A percentile compares a stretch with the other conserved stretches of the same genome.
Evolutionary conservation across 75 land plant genomes (phyloP).

Genomic region (Azolla pinnata): DNA sequence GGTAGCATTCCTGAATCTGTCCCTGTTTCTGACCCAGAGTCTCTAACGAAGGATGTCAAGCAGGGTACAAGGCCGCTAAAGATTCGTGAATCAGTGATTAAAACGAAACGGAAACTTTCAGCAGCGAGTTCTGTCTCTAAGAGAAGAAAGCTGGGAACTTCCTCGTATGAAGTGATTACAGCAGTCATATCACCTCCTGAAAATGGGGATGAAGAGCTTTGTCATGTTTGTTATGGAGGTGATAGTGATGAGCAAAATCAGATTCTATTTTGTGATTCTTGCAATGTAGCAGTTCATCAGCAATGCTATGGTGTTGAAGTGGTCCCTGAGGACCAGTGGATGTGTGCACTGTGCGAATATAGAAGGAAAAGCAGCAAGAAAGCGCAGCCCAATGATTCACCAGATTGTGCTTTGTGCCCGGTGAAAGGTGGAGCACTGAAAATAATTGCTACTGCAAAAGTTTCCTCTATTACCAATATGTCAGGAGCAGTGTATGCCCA

Average conservation of each 20-base stretch:
- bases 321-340: constrained; percentile 49
- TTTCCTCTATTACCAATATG: background rate
- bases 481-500: constrained; percentile 45
- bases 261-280: constrained; percentile 52
- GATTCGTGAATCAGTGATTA: constrained; percentile 2
- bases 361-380: background rate
- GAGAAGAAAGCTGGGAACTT: constrained; percentile 56
- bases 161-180: constrained; percentile 46
- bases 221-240: constrained; percentile 50
- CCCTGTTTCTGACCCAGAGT: background rate
- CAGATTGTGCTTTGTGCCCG: constrained; percentile 68
- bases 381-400: constrained; percentile 1
- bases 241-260: constrained; percentile 30
- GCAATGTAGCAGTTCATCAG: constrained; percentile 71
- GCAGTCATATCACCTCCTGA: constrained; percentile 30
- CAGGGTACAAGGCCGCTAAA: constrained; percentile 7
- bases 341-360: constrained; percentile 47
- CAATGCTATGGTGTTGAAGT: constrained; percentile 72
- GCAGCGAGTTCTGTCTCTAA: constrained; percentile 48
- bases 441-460: constrained; percentile 21
- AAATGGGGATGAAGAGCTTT: constrained; percentile 31
- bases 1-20: background rate
- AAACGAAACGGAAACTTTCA: constrained; percentile 46
- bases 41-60: background rate
- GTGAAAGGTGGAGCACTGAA: constrained; percentile 69